These are phyloP conservation scores for Marvania coccoides DNA, from an alignment of 139 green algal genomes.

Conservation along the genomic window DNA sequence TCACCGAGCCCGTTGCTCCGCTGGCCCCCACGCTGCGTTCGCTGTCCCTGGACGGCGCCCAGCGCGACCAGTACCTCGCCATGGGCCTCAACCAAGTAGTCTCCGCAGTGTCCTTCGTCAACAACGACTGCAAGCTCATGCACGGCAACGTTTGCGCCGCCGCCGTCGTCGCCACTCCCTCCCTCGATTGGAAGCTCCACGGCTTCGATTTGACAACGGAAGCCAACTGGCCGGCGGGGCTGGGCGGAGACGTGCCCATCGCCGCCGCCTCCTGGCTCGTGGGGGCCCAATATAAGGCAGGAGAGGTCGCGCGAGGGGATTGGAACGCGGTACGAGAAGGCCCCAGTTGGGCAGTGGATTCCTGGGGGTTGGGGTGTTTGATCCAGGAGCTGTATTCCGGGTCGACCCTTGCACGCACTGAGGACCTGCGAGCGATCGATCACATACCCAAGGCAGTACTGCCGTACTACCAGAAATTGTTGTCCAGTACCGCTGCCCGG, in stretches of 20 bases:
- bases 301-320: conserved; percentile 75
- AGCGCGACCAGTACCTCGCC: conserved; percentile 74
- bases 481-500: conserved; percentile 54
- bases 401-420: conserved; percentile 39
- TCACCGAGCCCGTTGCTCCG: conserved; percentile 73
- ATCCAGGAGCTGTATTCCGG: conserved; percentile 76
- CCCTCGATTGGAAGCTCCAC: conserved; percentile 91
- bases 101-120: conserved; percentile 89
- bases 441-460: conserved; percentile 70
- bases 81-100: conserved; percentile 85
- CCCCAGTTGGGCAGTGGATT: conserved; percentile 90
- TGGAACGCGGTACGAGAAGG: conserved; percentile 62
- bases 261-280: conserved; percentile 51
- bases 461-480: conserved; percentile 52
- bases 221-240: conserved; percentile 16
- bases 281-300: conserved; percentile 78
- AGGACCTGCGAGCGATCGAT: conserved; percentile 72
- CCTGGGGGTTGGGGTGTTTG: conserved; percentile 95
- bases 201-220: conserved; percentile 88
- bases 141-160: conserved; percentile 86
- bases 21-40: conserved; percentile 27
- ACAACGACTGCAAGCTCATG: conserved; percentile 91
- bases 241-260: conserved; percentile 16
- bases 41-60: neutral
- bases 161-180: conserved; percentile 80